Evolutionary conservation across 495 filamentous ascomycete genomes (phyloP).

Genomic region (Trichoderma reesei): DNA sequence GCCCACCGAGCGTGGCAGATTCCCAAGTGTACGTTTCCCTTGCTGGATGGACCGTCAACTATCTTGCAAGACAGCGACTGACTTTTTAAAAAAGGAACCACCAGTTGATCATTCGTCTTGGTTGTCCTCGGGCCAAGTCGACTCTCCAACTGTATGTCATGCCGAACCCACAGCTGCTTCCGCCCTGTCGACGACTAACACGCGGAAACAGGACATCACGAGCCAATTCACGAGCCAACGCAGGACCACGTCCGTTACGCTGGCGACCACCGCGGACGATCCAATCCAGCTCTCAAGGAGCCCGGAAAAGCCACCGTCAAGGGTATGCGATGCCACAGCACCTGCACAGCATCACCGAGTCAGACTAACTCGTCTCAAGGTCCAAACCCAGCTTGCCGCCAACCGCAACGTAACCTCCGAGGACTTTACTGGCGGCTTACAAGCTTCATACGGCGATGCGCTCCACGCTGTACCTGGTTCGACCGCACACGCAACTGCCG

Average conservation of each 20-base stretch:
- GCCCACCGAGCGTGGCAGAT: background rate
- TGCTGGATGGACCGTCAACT: background rate
- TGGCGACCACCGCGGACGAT: background rate
- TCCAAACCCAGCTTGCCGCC: background rate
- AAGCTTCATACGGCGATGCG: background rate
- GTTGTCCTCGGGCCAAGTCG: background rate
- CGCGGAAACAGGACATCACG: background rate
- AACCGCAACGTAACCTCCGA: background rate
- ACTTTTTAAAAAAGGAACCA: constrained; percentile 2
- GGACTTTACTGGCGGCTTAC: background rate
- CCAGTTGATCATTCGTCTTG: background rate
- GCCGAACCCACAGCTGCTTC: background rate
- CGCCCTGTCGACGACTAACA: background rate
- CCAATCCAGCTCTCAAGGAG: background rate
- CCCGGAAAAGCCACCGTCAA: background rate
- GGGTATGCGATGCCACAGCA: background rate
- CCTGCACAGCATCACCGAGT: background rate
- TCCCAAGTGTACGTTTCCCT: background rate
- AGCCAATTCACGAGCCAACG: background rate
- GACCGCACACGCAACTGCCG: background rate
- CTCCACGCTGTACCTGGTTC: background rate
- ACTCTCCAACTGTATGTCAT: background rate
- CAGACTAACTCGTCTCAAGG: background rate
- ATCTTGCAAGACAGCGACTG: background rate
- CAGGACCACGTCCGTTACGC: background rate